Conservation (phyloP, 352 stramenopile species). For the Pythium sp. region DNA sequence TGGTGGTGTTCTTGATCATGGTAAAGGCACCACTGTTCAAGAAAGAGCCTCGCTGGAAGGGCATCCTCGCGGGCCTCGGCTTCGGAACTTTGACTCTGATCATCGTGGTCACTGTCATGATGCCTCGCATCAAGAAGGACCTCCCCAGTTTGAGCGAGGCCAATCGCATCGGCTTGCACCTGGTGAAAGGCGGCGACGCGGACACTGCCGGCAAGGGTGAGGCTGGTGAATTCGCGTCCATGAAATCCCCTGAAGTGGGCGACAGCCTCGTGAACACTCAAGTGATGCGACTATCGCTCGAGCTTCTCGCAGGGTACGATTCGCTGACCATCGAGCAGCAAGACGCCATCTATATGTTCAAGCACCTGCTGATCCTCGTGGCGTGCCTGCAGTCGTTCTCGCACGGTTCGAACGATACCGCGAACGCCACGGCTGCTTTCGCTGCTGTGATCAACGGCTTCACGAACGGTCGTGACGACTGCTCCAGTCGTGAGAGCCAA, state of each 20-base stretch:
- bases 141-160: background rate
- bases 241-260: conserved; percentile 6
- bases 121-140: conserved; percentile 2
- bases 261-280: background rate
- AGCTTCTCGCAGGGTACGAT: conserved; percentile 23
- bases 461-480: conserved; percentile 27
- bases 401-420: conserved; percentile 81
- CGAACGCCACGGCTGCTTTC: conserved; percentile 73
- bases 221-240: conserved; percentile 9
- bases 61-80: background rate
- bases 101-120: background rate
- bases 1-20: conserved; percentile 47
- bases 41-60: conserved; percentile 1
- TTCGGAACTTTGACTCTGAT: conserved; percentile 2
- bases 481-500: conserved; percentile 17
- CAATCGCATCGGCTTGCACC: conserved; percentile 2
- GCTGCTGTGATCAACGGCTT: conserved; percentile 63
- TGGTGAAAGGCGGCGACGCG: background rate
- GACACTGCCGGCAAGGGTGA: background rate
- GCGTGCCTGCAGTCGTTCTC: conserved; percentile 68
- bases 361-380: conserved; percentile 72
- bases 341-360: conserved; percentile 42
- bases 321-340: conserved; percentile 32
- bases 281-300: conserved; percentile 17
- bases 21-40: conserved; percentile 28